A percentile compares a stretch with the other conserved stretches of the same genome.
These are phyloP conservation scores for Claviceps cyperi DNA, from an alignment of 2,329 filamentous ascomycete species.

Conservation along the genomic window DNA sequence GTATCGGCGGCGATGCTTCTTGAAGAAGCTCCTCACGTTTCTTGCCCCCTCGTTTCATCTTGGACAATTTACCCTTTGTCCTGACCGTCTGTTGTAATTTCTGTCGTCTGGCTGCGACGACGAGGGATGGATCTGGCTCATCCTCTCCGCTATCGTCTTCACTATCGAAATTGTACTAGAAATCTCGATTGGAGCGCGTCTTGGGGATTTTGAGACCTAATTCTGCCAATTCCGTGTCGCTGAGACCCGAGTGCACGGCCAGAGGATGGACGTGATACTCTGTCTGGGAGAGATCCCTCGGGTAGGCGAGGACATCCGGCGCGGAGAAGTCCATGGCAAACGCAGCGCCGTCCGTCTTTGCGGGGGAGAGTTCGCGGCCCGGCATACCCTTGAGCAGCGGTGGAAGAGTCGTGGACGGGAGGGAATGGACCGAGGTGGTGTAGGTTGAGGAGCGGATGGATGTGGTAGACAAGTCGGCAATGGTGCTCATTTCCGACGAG, in stretches of 20 bases:
- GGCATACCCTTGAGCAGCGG: constrained; percentile 32
- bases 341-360: constrained; percentile 22
- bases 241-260: constrained; percentile 12
- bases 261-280: constrained; percentile 24
- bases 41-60: constrained; percentile 3
- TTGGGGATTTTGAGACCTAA: constrained; percentile 22
- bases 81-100: neutral
- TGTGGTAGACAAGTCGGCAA: constrained; percentile 2
- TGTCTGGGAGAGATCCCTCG: constrained; percentile 19
- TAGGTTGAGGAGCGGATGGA: constrained; percentile 2
- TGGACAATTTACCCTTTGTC: constrained; percentile 1
- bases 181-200: constrained; percentile 18
- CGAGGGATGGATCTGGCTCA: neutral
- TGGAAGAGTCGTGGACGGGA: constrained; percentile 9
- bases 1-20: neutral
- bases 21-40: constrained; percentile 10
- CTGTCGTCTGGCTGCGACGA: neutral
- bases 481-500: constrained; percentile 1
- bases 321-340: constrained; percentile 19
- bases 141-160: constrained; percentile 15
- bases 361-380: constrained; percentile 23
- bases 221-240: constrained; percentile 13
- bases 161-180: constrained; percentile 25
- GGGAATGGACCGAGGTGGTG: constrained; percentile 1
- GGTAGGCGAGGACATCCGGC: constrained; percentile 18